Evolutionary conservation across 257 asterid genomes (phyloP).

Genomic region (Cordia subcordata): DNA sequence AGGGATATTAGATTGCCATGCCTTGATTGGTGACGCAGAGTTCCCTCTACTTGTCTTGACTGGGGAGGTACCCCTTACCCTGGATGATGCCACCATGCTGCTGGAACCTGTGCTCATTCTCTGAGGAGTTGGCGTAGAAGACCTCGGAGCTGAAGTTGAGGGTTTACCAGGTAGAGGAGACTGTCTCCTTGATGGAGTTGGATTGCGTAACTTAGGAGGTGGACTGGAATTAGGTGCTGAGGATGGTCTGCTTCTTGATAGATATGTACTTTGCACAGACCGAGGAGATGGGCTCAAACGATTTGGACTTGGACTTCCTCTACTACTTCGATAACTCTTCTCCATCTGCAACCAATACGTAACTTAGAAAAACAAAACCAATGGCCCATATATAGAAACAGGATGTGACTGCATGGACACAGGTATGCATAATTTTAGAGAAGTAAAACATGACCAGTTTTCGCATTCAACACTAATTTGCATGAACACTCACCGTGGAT

Average conservation of each 20-base stretch:
- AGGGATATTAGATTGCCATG: not conserved
- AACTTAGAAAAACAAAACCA: not conserved
- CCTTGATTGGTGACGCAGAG: conserved; percentile 25
- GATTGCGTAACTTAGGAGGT: conserved; percentile 46
- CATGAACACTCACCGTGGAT: conserved; percentile 48
- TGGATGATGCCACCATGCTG: conserved; percentile 35
- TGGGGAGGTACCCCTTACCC: conserved; percentile 77
- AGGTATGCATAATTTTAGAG: conserved; percentile 1
- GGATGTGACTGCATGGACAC: too few relatives aligned
- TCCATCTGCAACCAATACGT: conserved; percentile 57
- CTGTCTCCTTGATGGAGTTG: conserved; percentile 61
- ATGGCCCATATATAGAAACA: not conserved
- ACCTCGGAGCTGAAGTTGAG: conserved; percentile 49
- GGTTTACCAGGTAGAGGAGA: conserved; percentile 76
- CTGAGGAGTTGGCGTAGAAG: conserved; percentile 63
- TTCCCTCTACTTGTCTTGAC: conserved; percentile 66
- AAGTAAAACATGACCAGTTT: not conserved
- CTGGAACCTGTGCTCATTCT: conserved; percentile 77
- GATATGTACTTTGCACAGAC: conserved; percentile 45
- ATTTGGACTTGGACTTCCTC: conserved; percentile 87
- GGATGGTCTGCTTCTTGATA: conserved; percentile 64
- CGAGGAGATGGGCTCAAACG: conserved; percentile 83
- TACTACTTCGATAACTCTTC: conserved; percentile 56
- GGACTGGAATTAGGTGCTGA: conserved; percentile 72
- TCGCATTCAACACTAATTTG: not conserved